Evolutionary conservation across 2,329 filamentous ascomycete species (phyloP).

Genomic region (Grosmannia clavigera): DNA sequence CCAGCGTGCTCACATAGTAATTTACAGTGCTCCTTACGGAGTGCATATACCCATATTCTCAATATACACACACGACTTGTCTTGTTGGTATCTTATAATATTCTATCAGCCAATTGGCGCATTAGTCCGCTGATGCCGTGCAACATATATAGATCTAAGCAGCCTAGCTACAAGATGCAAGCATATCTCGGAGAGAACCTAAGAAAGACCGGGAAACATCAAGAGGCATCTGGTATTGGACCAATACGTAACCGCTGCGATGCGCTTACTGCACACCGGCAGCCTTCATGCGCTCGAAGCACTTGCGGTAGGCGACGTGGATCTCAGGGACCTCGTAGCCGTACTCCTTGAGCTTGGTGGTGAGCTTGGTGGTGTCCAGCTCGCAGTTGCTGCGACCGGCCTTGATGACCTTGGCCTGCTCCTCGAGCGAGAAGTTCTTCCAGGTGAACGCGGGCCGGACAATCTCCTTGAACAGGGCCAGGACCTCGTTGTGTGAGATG

Average conservation of each 20-base stretch:
- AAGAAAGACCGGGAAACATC: background rate
- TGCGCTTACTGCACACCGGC: constrained; percentile 34
- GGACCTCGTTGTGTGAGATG: constrained; percentile 59
- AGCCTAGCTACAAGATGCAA: background rate
- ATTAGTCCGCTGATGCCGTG: background rate
- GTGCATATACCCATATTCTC: background rate
- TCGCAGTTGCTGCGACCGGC: constrained; percentile 55
- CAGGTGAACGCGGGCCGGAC: constrained; percentile 48
- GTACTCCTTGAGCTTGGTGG: constrained; percentile 47
- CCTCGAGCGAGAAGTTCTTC: constrained; percentile 54
- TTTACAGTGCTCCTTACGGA: no score
- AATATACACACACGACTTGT: background rate
- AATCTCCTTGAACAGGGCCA: constrained; percentile 49
- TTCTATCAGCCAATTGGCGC: background rate
- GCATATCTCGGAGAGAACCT: background rate
- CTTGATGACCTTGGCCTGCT: constrained; percentile 56
- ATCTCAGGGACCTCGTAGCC: constrained; percentile 46
- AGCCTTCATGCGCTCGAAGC: constrained; percentile 52
- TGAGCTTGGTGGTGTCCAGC: constrained; percentile 50
- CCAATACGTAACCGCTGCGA: background rate
- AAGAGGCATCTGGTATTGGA: background rate
- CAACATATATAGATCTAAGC: background rate
- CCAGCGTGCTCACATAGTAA: background rate
- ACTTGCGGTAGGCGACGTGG: constrained; percentile 46
- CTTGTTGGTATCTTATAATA: background rate